Evolutionary conservation across 345 rosid genomes (phyloP), one percentile per base, ranked within the genome.

Genomic region (Balakata baccata): DNA sequence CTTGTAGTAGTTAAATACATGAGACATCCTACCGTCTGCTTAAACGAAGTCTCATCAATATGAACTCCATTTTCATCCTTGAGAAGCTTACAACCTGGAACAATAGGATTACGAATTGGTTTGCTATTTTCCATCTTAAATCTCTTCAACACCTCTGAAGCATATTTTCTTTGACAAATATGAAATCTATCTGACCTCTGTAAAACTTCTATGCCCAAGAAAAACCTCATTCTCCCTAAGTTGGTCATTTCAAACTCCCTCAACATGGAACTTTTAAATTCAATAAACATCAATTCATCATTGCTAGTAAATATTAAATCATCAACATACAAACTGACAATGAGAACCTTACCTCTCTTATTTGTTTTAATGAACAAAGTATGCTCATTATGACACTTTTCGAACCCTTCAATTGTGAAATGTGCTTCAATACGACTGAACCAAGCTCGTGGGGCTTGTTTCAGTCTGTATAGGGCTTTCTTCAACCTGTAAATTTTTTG

Each of bases 371-470:
- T 29, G 34, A 29, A 29, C 34, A 29, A 29, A 2, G 34, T 29
- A 29, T 29, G 34, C 34, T 29, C 34, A 29, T 29, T 29, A 2
- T 29, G 34, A 8, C 52, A 49, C 52, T 49, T 49, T 2, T 49
- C 11, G 11, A 3, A 49, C 52, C 52, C 52, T 49, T 49, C 52
- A 59, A 2, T 59, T 59, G 6, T 12, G 63, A 59, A 59, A 59
- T 59, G 63, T 20, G 63, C 63, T 29, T 59, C 63, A 59, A 22
- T 59, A 29, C 63, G 17, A 22, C 63, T 59, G n/a, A 59, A 59
- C 37, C 63, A 59, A 22, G 63, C 37, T 22, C 63, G 11, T 59
- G 63, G 63, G 23, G 63, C 63, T 59, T 59, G 29, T 49, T 49
- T 49, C 11, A 49, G 11, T 3, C 52, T 14, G 11, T 59, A 20